phyloP scores from a whole-genome alignment of 177 flowering plant species.

The Vitis hybrid region DNA sequence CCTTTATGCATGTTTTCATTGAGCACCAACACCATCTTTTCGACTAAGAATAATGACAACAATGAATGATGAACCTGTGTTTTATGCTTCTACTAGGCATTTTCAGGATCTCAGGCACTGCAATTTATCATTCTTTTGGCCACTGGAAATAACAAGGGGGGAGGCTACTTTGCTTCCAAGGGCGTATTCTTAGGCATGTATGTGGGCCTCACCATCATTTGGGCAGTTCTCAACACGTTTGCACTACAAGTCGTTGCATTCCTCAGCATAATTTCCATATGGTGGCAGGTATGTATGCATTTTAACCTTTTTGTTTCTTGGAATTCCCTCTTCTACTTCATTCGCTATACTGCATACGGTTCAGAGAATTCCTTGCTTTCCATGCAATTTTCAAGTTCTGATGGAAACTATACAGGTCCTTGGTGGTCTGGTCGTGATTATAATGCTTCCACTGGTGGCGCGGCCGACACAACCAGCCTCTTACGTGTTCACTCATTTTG shows the following conservation, averaged over 20 bases:
- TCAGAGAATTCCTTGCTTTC: too few species aligned
- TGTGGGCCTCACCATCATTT: conserved; percentile 23
- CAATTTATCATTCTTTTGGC: conserved; percentile 34
- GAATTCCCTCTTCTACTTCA: not conserved
- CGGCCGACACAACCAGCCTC: conserved; percentile 26
- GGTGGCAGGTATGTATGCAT: conserved; percentile 38
- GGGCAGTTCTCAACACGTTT: conserved; percentile 42
- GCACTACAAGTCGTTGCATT: conserved; percentile 33
- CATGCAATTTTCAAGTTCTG: too few species aligned
- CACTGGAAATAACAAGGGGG: conserved; percentile 42
- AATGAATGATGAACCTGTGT: not conserved
- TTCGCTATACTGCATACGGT: not conserved
- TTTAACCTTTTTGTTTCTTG: not conserved
- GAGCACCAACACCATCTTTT: too few species aligned
- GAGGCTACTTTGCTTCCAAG: conserved; percentile 39
- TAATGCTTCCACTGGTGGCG: conserved; percentile 34
- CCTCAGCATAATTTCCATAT: conserved; percentile 32
- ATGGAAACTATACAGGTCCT: conserved; percentile 11
- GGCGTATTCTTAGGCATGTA: conserved; percentile 35
- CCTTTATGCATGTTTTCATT: too few species aligned
- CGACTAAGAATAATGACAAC: too few species aligned
- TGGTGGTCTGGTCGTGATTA: conserved; percentile 25
- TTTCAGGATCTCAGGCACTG: conserved; percentile 28
- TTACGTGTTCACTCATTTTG: conserved; percentile 33
- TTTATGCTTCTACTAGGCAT: conserved; percentile 14